Evolutionary conservation across 1,284 basidiomycete genomes (phyloP).

Genomic region (Leccinum subrobustum): DNA sequence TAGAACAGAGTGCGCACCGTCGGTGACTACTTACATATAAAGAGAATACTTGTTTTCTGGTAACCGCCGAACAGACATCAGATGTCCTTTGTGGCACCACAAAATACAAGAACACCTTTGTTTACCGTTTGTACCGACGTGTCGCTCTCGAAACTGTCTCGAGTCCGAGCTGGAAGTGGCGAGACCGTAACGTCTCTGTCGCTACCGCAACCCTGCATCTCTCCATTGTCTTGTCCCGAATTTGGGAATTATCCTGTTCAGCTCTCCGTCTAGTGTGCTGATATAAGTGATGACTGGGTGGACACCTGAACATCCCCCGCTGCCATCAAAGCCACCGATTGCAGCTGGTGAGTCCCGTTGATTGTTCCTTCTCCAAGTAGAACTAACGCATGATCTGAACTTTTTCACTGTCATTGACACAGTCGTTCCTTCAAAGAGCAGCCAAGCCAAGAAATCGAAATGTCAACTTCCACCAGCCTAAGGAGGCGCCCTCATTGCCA

Average conservation of each 20-base stretch:
- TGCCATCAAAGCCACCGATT: slow-evolving; percentile 26
- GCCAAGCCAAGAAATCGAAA: slow-evolving; percentile 8
- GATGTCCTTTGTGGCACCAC: neutral
- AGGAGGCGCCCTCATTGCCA: slow-evolving; percentile 36
- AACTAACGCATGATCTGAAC: slow-evolving; percentile 3
- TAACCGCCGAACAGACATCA: neutral
- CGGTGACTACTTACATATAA: slow-evolving; percentile 1
- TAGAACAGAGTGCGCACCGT: neutral
- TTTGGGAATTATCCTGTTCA: slow-evolving; percentile 23
- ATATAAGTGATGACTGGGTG: slow-evolving; percentile 26
- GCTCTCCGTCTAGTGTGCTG: slow-evolving; percentile 1
- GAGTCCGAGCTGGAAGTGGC: neutral
- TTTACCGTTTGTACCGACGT: slow-evolving; percentile 7
- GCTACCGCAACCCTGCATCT: slow-evolving; percentile 21
- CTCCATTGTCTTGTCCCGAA: slow-evolving; percentile 20
- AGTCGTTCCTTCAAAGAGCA: slow-evolving; percentile 4
- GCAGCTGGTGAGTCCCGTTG: slow-evolving; percentile 24
- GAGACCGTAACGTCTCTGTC: slow-evolving; percentile 14
- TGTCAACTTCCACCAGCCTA: slow-evolving; percentile 32
- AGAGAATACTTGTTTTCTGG: slow-evolving; percentile 8
- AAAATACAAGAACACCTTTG: slow-evolving; percentile 30
- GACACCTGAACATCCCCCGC: slow-evolving; percentile 12
- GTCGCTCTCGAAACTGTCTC: slow-evolving; percentile 1
- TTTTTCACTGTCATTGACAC: slow-evolving; percentile 1
- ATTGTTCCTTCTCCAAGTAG: neutral